These are phyloP conservation scores for Puccinia triticina DNA, from an alignment of 1,284 basidiomycete species.

Conservation along the genomic window DNA sequence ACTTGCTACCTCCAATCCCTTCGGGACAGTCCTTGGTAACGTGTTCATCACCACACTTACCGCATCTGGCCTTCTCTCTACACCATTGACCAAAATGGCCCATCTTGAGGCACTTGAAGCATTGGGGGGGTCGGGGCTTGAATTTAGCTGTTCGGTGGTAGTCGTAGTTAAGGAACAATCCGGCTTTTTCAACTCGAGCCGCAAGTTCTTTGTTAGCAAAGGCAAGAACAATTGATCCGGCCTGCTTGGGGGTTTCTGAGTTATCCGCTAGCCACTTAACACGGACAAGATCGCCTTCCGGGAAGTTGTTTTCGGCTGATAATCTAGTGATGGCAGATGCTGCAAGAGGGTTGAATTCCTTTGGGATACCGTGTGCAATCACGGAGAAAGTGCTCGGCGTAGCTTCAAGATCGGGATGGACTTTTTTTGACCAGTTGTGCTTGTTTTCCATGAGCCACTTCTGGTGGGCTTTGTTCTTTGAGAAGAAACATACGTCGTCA, in stretches of 20 bases:
- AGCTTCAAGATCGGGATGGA: not conserved
- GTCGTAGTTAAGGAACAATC: not conserved
- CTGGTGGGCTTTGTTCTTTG: not conserved
- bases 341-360: not conserved
- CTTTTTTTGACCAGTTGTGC: not conserved
- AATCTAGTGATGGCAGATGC: not conserved
- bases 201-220: not conserved
- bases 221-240: not conserved
- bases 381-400: not conserved
- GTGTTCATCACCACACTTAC: constrained; percentile 7
- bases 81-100: constrained; percentile 10
- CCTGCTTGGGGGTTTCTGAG: not conserved
- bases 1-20: too few relatives aligned
- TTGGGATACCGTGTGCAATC: not conserved
- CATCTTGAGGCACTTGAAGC: constrained; percentile 15
- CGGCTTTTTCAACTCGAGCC: not conserved
- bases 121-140: too few relatives aligned
- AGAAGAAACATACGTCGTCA: not conserved
- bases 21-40: not conserved
- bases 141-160: too few relatives aligned
- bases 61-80: not conserved
- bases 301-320: not conserved
- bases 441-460: constrained; percentile 2
- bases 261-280: too few relatives aligned
- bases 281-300: too few relatives aligned